These are phyloP conservation scores for Kwoniella botswanensis DNA, from an alignment of 768 basidiomycete genomes.

Conservation along the genomic window DNA sequence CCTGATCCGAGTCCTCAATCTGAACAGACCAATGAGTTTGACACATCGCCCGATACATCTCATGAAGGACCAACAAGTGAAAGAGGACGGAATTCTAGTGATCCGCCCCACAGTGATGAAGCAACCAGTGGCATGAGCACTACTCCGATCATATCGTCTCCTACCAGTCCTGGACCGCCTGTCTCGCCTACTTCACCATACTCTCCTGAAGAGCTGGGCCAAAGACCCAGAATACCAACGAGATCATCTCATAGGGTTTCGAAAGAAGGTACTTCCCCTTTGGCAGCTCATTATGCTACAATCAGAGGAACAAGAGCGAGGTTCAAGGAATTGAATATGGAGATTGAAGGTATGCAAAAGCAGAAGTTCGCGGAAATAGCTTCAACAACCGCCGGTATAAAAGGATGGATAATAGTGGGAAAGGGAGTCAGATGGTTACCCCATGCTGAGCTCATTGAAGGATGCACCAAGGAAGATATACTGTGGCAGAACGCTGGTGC, in stretches of 20 bases:
- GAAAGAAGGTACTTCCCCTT: slow-evolving; percentile 61
- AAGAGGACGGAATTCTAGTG: background rate
- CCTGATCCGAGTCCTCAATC: slow-evolving; percentile 51
- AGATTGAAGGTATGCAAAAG: slow-evolving; percentile 72
- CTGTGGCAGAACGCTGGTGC: slow-evolving; percentile 70
- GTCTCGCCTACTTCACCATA: background rate
- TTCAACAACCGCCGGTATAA: slow-evolving; percentile 63
- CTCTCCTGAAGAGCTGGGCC: background rate
- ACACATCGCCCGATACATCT: background rate
- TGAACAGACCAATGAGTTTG: slow-evolving; percentile 5
- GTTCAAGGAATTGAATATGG: slow-evolving; percentile 73
- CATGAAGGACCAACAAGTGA: background rate
- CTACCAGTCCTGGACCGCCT: background rate
- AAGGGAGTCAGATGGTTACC: slow-evolving; percentile 69
- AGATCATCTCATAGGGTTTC: slow-evolving; percentile 12
- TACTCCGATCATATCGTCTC: background rate
- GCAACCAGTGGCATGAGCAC: background rate
- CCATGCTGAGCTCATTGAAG: slow-evolving; percentile 73
- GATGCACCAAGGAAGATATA: slow-evolving; percentile 80
- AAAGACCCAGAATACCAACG: background rate
- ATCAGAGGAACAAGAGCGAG: slow-evolving; percentile 73
- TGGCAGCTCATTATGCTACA: slow-evolving; percentile 64
- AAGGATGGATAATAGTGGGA: slow-evolving; percentile 80
- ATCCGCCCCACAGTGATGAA: background rate
- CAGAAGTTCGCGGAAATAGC: slow-evolving; percentile 74